Conservation (phyloP, 2,329 filamentous ascomycete genomes). For the Ascochyta pisi region DNA sequence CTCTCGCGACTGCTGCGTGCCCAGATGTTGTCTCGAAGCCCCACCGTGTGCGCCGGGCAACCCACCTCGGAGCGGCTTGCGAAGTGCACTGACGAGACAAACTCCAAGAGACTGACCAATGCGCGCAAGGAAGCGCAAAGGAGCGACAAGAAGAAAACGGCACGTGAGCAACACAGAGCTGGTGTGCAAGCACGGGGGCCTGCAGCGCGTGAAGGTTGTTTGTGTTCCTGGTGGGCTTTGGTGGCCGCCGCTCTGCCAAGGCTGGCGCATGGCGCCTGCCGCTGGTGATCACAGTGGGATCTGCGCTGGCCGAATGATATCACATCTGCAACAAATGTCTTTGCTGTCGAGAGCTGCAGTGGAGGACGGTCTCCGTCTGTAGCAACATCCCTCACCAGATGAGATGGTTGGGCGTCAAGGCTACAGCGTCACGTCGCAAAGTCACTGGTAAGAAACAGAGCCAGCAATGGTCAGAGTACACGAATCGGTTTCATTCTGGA, state of each 20-base stretch:
- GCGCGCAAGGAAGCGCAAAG: slow-evolving; percentile 45
- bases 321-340: background rate
- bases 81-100: slow-evolving; percentile 7
- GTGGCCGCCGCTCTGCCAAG: slow-evolving; percentile 14
- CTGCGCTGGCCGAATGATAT: slow-evolving; percentile 2
- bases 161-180: slow-evolving; percentile 30
- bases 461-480: slow-evolving; percentile 1
- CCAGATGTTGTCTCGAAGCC: slow-evolving; percentile 11
- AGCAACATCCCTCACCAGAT: background rate
- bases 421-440: background rate
- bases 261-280: background rate
- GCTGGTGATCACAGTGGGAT: background rate
- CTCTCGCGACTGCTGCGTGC: slow-evolving; percentile 13
- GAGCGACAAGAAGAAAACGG: slow-evolving; percentile 50
- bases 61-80: slow-evolving; percentile 11
- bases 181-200: slow-evolving; percentile 18
- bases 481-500: slow-evolving; percentile 35
- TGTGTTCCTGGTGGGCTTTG: slow-evolving; percentile 14
- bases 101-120: slow-evolving; percentile 39
- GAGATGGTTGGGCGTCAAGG: background rate
- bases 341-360: background rate
- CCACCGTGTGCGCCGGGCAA: slow-evolving; percentile 13
- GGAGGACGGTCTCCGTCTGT: background rate
- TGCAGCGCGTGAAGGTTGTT: slow-evolving; percentile 31
- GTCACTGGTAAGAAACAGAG: background rate